Evolutionary conservation across 1,284 basidiomycete genomes (phyloP), one percentile per base, ranked within the genome.

Genomic region (Apiotrichum veenhuisii): DNA sequence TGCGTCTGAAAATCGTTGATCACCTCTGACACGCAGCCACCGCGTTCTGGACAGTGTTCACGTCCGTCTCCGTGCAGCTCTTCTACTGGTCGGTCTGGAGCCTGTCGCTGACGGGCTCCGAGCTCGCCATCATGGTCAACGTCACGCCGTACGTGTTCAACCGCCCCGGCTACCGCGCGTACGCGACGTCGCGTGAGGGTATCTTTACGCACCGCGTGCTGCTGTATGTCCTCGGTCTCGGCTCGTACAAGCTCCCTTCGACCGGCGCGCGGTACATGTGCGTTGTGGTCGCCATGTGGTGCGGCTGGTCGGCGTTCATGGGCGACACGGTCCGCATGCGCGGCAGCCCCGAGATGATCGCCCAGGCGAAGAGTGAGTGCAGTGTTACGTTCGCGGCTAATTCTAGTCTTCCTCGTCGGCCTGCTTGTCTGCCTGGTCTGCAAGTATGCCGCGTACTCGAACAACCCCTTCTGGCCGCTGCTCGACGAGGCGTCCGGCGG

Each of bases 11-110:
- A 1, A 12, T 27, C n/a, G 34, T 4, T 18, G 26, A 46, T 25
- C 7, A 12, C 18, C 17, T 22, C 45, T 57, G 33, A 57, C 57
- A 20, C n/a, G 5, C 67, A 91, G 91, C 88, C 1, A 89, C 88
- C 64, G 81, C 88, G 18, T 92, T 88, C 71, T 95, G 91, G 91
- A 89, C 92, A 0, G 81, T 89, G 41, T 84, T 90, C 68, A 94
- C 92, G 1, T 84, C 85, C 1, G 82, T 96, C 22, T 84, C 87
- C 11, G 86, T 89, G 0, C 87, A 87, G 38, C 82, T 96, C 8
- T 96, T 95, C 78, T 96, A 93, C 77, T 93, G 90, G 79, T 91
- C 88, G 25, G 86, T 94, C 9, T 94, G 90, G 91, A 83, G 89
- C 67, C 84, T 94, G 20, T 71, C 75, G 9, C 64, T 77, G 1